Evolutionary conservation across 352 stramenopile genomes (phyloP), one percentile per base, ranked within the genome.

Genomic region (Globisporangium abappressorium): DNA sequence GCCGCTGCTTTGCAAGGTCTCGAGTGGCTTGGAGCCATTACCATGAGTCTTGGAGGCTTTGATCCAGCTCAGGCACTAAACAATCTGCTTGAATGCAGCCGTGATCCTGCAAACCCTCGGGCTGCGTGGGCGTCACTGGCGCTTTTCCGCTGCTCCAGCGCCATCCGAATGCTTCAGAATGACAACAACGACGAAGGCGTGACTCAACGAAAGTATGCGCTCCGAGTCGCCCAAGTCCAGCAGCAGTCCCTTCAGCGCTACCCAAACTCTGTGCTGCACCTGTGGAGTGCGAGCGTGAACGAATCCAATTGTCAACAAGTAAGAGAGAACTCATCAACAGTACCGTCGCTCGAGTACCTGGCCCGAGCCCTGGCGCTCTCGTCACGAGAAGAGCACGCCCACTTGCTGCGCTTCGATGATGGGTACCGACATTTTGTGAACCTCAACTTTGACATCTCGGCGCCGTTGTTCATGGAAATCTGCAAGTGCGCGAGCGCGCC

Each of bases 371-470:
- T 76, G 9, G 41, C 24, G 20, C 56, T 70, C 2, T 55, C 70
- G 30, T 18, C 38, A 5, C 14, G 15, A n/a, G 38, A 65, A 8
- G 76, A 85, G 11, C 58, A 72, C 7, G 69, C 62, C 1, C 78
- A 83, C 70, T 47, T 85, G 12, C 65, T 83, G 15, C 60, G 65
- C 15, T 85, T 85, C 53, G 76, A 85, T 22, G 66, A 72, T 3
- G 78, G 73, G 2, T 80, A 77, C 34, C 72, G 57, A 18, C 57
- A 58, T 15, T 78, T 83, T 34, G 54, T 73, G 41, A 34, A 34
- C 24, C 74, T 68, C 22, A 65, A 75, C 6, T 80, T 81, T 57
- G 71, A 68, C 20, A n/a, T 54, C 7, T 54, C 78, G 38, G 68
- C 65, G n/a, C 36, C 64, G 18, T 67, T 80, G 24, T 83, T 85